Conservation (phyloP, 768 basidiomycete genomes). For the Rhodotorula paludigena region DNA sequence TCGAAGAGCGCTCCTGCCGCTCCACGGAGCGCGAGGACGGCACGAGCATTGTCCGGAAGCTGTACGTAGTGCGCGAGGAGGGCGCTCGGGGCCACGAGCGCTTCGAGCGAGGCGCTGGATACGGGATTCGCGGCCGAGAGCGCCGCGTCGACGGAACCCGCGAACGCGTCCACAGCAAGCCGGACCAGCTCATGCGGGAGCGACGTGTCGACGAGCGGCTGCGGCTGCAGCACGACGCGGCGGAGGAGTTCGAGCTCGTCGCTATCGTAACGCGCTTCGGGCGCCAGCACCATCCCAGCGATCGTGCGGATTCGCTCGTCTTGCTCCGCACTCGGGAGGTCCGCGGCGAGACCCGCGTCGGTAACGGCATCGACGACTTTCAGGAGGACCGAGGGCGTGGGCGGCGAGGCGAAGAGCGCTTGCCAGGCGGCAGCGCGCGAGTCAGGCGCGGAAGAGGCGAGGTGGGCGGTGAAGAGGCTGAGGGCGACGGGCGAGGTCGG, state of each 20-base stretch:
- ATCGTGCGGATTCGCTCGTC: constrained; percentile 19
- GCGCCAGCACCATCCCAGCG: not conserved
- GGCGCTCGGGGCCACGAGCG: not conserved
- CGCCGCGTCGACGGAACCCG: not conserved
- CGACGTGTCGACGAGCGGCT: constrained; percentile 10
- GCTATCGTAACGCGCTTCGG: not conserved
- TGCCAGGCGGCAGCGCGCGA: constrained; percentile 18
- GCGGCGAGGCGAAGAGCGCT: constrained; percentile 9
- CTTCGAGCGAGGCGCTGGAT: not conserved
- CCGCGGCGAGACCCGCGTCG: not conserved
- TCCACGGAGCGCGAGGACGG: not conserved
- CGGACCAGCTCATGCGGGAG: not conserved
- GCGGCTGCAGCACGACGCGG: constrained; percentile 15
- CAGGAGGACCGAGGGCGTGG: not conserved
- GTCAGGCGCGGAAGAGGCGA: not conserved
- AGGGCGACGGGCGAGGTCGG: constrained; percentile 9
- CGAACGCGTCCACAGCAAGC: constrained; percentile 5
- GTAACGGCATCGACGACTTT: constrained; percentile 10
- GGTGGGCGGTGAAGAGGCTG: constrained; percentile 16
- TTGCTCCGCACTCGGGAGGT: constrained; percentile 11
- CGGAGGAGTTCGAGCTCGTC: constrained; percentile 24
- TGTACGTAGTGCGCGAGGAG: constrained; percentile 15
- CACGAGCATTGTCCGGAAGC: not conserved
- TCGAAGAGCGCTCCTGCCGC: constrained; percentile 4
- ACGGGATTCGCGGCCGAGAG: not conserved